Evolutionary conservation across 1,139 yeast genomes (phyloP).

Genomic region (Petasospora fabianii): DNA sequence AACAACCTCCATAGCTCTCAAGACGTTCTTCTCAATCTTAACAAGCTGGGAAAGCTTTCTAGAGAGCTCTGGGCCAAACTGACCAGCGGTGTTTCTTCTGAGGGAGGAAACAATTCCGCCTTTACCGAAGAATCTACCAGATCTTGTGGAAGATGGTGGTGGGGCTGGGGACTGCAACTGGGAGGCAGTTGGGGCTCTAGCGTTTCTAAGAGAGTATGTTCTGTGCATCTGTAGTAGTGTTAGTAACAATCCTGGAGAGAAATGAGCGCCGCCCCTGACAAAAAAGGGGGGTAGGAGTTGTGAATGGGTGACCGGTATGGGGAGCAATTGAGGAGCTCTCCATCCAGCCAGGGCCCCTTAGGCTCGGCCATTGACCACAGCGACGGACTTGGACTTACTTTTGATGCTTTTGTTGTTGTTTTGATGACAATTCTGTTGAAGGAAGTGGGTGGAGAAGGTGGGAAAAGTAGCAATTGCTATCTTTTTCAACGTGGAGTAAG

Average conservation of each 20-base stretch:
- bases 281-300: neutral
- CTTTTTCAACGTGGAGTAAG: conserved; percentile 3
- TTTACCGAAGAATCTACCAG: conserved; percentile 84
- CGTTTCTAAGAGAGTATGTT: conserved; percentile 93
- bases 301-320: too few relatives aligned
- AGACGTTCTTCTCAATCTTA: conserved; percentile 94
- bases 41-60: conserved; percentile 86
- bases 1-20: conserved; percentile 89
- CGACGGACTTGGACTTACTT: too few relatives aligned
- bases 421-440: neutral
- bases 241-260: too few relatives aligned
- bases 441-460: neutral
- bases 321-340: too few relatives aligned
- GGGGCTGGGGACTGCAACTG: conserved; percentile 95
- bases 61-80: conserved; percentile 91
- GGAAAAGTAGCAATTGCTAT: conserved; percentile 7
- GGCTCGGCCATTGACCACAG: too few relatives aligned
- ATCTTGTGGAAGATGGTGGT: conserved; percentile 84
- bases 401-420: neutral
- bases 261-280: neutral
- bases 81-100: conserved; percentile 88
- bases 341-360: neutral
- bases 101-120: conserved; percentile 79
- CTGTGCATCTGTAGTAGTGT: conserved; percentile 66
- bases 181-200: conserved; percentile 95